Evolutionary conservation across 345 rosid species (phyloP).

Genomic region (Pistacia integerrima): DNA sequence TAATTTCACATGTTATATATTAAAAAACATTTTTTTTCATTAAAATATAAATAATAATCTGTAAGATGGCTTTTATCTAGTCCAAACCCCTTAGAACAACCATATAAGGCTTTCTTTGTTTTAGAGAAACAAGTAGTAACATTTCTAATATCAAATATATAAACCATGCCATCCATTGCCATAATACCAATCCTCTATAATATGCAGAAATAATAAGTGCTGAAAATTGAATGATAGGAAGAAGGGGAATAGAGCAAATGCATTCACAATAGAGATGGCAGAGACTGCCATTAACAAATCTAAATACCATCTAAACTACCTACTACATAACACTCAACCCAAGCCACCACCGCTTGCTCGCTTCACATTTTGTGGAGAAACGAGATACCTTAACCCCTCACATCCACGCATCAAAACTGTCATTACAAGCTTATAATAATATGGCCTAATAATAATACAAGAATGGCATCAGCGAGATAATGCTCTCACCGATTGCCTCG

Average conservation of each 20-base stretch:
- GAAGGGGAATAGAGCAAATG: not conserved
- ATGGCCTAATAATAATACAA: not conserved
- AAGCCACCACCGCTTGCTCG: not conserved
- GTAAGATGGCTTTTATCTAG: too few species aligned
- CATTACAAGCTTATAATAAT: slow-evolving; percentile 11
- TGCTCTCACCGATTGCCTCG: slow-evolving; percentile 1
- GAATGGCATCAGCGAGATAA: not conserved
- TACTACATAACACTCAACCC: not conserved
- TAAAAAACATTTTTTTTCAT: too few species aligned
- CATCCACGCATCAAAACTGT: slow-evolving; percentile 15
- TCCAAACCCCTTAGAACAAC: too few species aligned
- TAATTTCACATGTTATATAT: too few species aligned
- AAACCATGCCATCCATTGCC: too few species aligned
- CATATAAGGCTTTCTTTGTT: too few species aligned
- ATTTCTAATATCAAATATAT: too few species aligned
- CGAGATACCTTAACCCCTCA: slow-evolving; percentile 9
- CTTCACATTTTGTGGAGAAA: not conserved
- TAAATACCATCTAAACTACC: not conserved
- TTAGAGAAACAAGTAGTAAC: too few species aligned
- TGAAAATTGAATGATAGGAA: not conserved
- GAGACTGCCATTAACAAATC: not conserved
- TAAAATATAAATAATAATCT: too few species aligned
- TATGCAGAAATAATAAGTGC: not conserved
- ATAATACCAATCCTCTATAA: too few species aligned
- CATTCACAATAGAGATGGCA: not conserved